Base-by-base conservation (phyloP, 768 basidiomycete genomes). In the Russula ochroleuca region DNA sequence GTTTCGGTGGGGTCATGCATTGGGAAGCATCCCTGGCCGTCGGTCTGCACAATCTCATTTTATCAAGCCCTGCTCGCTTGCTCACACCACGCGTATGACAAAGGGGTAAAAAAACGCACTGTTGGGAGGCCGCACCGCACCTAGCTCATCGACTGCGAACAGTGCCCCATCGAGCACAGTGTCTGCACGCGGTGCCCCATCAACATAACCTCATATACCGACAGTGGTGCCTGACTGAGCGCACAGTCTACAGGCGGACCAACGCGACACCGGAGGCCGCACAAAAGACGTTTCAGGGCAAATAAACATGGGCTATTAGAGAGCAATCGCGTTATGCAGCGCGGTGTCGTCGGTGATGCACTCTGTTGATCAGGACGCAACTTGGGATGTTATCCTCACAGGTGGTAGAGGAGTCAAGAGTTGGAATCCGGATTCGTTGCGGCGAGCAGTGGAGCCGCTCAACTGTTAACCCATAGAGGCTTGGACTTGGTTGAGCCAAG, bases 1-100 rank as follows among this genome's bases (percentile, higher is more conserved):
- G n/a, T 47, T 45, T 47, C n/a, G 45, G 45, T 47, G 45, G n/a
- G n/a, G 52, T 59, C 43, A 79, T 79, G 80, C 68, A 80, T 51
- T 82, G 79, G 78, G 80, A 79, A 59, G 76, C 76, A 28, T 80
- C 79, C n/a, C 73, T 79, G 61, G 81, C 79, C 5, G 75, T 77
- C 41, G 72, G 80, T 80, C 57, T 51, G 70, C 67, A 41, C 23
- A 28, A 13, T 47, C 9, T 28, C 23, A 0, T 41, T 40, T 25
- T 40, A 54, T 54, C 53, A 21, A 37, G 17, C 21, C 14, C 15
- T 23, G 53, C 38, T 23, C 7, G 37, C 7, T 53, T 37, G n/a
- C 37, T 38, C 21, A 54, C 14, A 13, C 15, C 52, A 28, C 25
- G 45, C 45, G 11, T 10, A 47, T 47, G n/a, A 47, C n/a, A 4